Evolutionary conservation across 108 stramenopile genomes (phyloP).

Genomic region (Mayamaea pseudoterrestris): DNA sequence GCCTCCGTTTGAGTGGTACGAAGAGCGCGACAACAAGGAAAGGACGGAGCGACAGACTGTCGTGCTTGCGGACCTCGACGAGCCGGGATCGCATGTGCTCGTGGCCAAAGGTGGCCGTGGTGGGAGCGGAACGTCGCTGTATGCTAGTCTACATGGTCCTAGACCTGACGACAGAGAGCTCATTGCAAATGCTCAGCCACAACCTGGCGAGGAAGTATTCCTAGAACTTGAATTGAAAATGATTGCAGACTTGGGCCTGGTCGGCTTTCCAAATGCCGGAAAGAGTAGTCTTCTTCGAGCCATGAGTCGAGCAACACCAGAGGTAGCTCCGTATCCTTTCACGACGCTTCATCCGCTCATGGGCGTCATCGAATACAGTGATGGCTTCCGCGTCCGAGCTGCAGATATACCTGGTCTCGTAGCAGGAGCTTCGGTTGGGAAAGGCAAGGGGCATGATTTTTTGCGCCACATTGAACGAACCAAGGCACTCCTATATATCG

Average conservation of each 20-base stretch:
- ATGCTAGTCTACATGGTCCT: slow-evolving; percentile 39
- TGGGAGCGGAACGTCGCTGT: slow-evolving; percentile 50
- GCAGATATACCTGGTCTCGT: slow-evolving; percentile 97
- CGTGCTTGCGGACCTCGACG: slow-evolving; percentile 62
- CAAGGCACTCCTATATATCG: slow-evolving; percentile 65
- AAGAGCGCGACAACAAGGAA: slow-evolving; percentile 10
- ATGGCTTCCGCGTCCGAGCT: slow-evolving; percentile 66
- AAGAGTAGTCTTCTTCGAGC: slow-evolving; percentile 85
- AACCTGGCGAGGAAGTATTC: slow-evolving; percentile 15
- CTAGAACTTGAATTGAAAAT: slow-evolving; percentile 89
- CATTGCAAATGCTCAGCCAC: slow-evolving; percentile 1
- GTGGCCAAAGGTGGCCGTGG: slow-evolving; percentile 69
- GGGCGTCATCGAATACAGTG: slow-evolving; percentile 77
- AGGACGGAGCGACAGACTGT: slow-evolving; percentile 14
- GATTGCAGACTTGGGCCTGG: slow-evolving; percentile 95
- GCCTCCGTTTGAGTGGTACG: slow-evolving; percentile 5
- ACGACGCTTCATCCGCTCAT: slow-evolving; percentile 94
- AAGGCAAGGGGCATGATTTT: slow-evolving; percentile 94
- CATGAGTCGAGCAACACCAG: slow-evolving; percentile 77
- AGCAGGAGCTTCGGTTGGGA: slow-evolving; percentile 86
- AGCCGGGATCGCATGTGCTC: slow-evolving; percentile 51
- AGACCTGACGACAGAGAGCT: slow-evolving; percentile 31
- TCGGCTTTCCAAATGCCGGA: slow-evolving; percentile 99
- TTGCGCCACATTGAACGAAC: slow-evolving; percentile 90
- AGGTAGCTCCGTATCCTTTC: slow-evolving; percentile 96